Evolutionary conservation across 2,329 filamentous ascomycete species (phyloP).

Genomic region (Neonectria sp.): DNA sequence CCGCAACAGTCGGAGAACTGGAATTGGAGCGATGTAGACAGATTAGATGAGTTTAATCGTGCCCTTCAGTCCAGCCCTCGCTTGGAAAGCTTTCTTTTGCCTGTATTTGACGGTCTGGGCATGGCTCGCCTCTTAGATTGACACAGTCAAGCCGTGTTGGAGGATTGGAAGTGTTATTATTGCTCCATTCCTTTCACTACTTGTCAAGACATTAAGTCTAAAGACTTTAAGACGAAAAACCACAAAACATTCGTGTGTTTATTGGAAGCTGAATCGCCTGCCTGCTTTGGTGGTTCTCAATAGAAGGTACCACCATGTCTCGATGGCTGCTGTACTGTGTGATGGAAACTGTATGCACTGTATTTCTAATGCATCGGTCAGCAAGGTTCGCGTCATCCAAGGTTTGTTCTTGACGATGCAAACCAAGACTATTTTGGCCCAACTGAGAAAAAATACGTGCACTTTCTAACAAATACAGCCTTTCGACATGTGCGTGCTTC

Average conservation of each 20-base stretch:
- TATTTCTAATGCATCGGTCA: neutral
- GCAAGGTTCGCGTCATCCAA: constrained; percentile 3
- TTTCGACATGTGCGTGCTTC: constrained; percentile 2
- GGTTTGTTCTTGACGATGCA: neutral
- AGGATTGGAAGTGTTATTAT: neutral
- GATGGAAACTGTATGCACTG: constrained; percentile 6
- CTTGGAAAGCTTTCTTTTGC: neutral
- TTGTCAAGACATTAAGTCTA: neutral
- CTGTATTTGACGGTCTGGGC: neutral
- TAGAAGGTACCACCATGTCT: neutral
- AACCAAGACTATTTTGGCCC: neutral
- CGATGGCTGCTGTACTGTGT: neutral
- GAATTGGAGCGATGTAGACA: neutral
- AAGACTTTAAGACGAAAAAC: neutral
- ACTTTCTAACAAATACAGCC: neutral
- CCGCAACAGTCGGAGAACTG: neutral
- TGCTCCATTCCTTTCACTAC: neutral
- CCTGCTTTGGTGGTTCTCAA: neutral
- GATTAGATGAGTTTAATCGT: neutral
- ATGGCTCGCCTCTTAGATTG: constrained; percentile 4
- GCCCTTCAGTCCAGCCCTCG: neutral
- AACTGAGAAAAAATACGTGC: neutral
- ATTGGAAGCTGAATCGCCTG: neutral
- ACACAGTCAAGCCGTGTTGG: neutral
- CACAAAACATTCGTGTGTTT: neutral